These are phyloP conservation scores for Rhodotorula babjevae DNA, from an alignment of 768 basidiomycete species.

Conservation along the genomic window DNA sequence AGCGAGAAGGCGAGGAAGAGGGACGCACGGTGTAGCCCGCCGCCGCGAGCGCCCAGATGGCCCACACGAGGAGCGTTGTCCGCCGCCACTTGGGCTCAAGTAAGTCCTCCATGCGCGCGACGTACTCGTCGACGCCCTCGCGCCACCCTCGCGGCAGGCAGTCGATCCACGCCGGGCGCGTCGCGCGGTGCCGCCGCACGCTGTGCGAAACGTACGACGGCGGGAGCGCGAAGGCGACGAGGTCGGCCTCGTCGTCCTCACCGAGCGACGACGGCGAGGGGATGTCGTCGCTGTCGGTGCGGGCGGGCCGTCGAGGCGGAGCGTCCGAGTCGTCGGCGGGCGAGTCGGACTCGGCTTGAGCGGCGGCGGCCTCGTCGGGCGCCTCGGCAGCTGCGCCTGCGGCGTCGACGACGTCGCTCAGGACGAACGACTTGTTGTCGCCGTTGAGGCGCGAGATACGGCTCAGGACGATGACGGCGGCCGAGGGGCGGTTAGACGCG, in stretches of 20 bases:
- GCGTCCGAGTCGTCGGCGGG: neutral
- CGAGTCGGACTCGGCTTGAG: too few relatives aligned
- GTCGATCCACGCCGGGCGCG: constrained; percentile 6
- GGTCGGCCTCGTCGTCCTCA: neutral
- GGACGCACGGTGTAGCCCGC: constrained; percentile 55
- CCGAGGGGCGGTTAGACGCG: constrained; percentile 73
- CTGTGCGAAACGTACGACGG: neutral
- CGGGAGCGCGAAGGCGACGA: neutral
- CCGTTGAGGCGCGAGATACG: constrained; percentile 85
- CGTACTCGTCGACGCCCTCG: constrained; percentile 57
- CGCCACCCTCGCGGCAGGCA: neutral
- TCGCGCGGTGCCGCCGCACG: neutral
- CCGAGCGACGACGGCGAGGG: neutral
- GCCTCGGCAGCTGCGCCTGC: neutral
- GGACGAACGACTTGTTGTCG: constrained; percentile 60
- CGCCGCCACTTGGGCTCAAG: constrained; percentile 68
- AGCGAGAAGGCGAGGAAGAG: neutral
- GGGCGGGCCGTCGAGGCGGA: too few relatives aligned
- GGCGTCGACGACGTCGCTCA: constrained; percentile 64
- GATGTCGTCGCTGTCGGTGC: neutral
- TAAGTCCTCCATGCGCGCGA: constrained; percentile 64
- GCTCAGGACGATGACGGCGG: constrained; percentile 76
- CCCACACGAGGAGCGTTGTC: constrained; percentile 76
- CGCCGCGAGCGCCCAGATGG: constrained; percentile 67
- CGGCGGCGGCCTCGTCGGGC: too few relatives aligned